These are phyloP conservation scores for Balamuthia mandrillaris DNA, from an alignment of 208 protist species.

Conservation along the genomic window DNA sequence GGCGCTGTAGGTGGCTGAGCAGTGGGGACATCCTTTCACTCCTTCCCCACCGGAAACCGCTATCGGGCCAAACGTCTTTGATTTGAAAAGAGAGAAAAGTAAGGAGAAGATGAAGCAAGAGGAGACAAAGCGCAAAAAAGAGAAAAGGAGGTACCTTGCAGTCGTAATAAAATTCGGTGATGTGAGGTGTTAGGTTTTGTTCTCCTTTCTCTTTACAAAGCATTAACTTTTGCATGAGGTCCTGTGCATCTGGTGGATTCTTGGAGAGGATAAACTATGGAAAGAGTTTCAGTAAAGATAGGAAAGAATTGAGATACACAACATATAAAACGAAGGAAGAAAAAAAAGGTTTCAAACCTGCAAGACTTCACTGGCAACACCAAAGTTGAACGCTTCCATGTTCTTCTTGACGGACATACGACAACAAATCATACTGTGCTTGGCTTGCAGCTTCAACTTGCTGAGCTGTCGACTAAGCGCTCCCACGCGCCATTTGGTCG, in stretches of 20 bases:
- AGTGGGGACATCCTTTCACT: too few species aligned
- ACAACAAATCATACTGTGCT: neutral
- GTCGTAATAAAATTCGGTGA: neutral
- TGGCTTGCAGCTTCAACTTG: neutral
- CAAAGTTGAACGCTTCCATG: neutral
- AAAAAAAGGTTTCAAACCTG: neutral
- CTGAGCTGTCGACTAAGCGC: neutral
- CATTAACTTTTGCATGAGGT: neutral
- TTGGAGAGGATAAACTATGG: neutral
- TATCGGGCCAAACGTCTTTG: too few species aligned
- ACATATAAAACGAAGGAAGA: neutral
- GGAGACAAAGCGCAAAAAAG: too few species aligned
- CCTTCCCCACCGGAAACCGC: too few species aligned
- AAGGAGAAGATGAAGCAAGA: too few species aligned
- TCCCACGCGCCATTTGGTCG: neutral
- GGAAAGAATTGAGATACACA: neutral
- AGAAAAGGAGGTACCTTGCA: too few species aligned
- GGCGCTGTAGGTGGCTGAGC: too few species aligned
- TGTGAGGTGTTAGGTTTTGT: neutral
- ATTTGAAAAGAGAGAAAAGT: too few species aligned
- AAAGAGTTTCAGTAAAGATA: neutral
- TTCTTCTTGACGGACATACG: neutral
- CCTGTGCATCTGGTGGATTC: neutral
- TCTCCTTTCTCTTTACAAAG: neutral
- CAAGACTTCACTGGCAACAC: neutral